phyloP scores from a whole-genome alignment of 306 rosid species.

The Astragalus membranaceus region DNA sequence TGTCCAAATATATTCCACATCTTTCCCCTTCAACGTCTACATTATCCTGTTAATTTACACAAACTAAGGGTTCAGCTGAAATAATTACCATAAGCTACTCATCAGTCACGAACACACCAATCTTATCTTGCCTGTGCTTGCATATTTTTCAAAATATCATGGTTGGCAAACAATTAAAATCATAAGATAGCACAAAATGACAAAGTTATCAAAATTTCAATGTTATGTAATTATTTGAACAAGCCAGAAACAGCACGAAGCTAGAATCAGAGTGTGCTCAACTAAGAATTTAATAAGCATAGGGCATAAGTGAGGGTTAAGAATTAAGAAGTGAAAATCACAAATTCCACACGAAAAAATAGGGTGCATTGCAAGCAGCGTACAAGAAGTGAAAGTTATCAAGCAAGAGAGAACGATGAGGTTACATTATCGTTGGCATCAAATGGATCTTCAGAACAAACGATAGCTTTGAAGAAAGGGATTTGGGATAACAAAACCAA shows the following conservation, averaged over 20 bases:
- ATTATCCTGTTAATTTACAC: conserved; percentile 46
- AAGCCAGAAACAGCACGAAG: background rate
- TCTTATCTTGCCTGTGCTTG: background rate
- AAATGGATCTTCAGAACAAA: conserved; percentile 40
- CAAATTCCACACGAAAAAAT: no score
- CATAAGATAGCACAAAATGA: background rate
- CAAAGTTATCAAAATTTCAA: background rate
- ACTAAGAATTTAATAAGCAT: no score
- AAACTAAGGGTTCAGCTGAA: background rate
- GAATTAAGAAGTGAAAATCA: background rate
- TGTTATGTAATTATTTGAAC: background rate
- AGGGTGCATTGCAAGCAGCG: no score
- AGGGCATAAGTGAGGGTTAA: conserved; percentile 11
- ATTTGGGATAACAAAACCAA: no score
- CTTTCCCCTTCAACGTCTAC: conserved; percentile 48
- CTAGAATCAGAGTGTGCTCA: background rate
- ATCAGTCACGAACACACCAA: background rate
- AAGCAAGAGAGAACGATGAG: conserved; percentile 21
- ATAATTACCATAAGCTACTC: background rate
- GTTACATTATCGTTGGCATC: conserved; percentile 48
- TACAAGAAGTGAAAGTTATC: background rate
- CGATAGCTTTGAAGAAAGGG: no score
- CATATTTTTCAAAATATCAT: background rate
- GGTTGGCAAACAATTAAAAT: background rate
- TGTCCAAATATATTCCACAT: no score